Percentiles rank a stretch among this genome's conserved stretches.
These are phyloP conservation scores for Trichophyton rubrum DNA, from an alignment of 2,329 filamentous ascomycete genomes.

Conservation along the genomic window DNA sequence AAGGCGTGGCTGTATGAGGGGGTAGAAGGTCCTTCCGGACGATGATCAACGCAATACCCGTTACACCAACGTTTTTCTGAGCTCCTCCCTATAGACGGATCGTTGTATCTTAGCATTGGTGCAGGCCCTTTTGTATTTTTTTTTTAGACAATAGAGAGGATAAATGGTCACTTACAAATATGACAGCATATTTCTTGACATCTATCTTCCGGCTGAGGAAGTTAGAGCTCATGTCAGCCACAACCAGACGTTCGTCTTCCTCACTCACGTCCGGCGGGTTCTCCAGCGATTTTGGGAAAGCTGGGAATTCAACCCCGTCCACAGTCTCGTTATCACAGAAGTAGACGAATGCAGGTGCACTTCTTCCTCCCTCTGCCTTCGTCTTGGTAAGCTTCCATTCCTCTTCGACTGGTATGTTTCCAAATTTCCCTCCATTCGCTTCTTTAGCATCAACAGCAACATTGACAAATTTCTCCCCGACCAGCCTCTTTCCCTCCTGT, in stretches of 20 bases:
- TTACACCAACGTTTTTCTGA: conserved; percentile 83
- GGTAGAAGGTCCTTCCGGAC: conserved; percentile 70
- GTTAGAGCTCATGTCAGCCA: conserved; percentile 90
- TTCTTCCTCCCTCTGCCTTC: conserved; percentile 41
- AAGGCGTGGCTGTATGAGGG: conserved; percentile 52
- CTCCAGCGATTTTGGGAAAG: conserved; percentile 53
- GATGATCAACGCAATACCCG: conserved; percentile 76
- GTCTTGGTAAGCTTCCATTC: conserved; percentile 60
- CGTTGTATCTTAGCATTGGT: conserved; percentile 11
- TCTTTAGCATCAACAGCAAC: conserved; percentile 55
- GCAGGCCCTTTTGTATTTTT: not conserved
- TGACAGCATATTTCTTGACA: conserved; percentile 63
- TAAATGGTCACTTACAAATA: conserved; percentile 52
- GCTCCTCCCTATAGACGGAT: conserved; percentile 48
- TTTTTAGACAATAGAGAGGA: not conserved
- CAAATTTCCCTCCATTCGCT: conserved; percentile 67
- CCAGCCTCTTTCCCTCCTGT: conserved; percentile 64
- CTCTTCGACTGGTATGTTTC: conserved; percentile 63
- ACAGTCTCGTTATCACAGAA: conserved; percentile 84
- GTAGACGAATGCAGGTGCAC: conserved; percentile 57
- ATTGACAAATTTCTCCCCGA: conserved; percentile 67
- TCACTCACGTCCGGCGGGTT: conserved; percentile 38
- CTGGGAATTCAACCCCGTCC: conserved; percentile 80
- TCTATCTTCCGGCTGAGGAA: conserved; percentile 73
- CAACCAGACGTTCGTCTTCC: conserved; percentile 59